These are phyloP conservation scores for Trypanosoma brucei DNA, from an alignment of 208 protist genomes.

Conservation along the genomic window DNA sequence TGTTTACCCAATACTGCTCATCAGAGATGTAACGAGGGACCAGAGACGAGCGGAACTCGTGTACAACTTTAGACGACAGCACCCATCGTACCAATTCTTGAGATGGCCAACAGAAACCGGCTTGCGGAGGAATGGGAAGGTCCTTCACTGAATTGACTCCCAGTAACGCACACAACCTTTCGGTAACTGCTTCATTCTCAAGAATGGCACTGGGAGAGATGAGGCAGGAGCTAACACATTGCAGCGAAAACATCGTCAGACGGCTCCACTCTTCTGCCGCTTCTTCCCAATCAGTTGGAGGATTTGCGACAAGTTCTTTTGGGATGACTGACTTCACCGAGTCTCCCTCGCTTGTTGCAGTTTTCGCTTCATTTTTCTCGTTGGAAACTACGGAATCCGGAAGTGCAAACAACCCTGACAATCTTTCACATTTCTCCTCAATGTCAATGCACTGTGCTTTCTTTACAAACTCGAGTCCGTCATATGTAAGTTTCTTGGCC, in stretches of 20 bases:
- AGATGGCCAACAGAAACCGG: conserved; percentile 20
- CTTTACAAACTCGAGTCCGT: conserved; percentile 34
- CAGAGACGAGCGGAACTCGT: conserved; percentile 31
- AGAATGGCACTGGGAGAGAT: conserved; percentile 27
- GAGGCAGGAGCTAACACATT: conserved; percentile 36
- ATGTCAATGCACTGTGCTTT: conserved; percentile 35
- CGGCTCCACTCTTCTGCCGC: conserved; percentile 41
- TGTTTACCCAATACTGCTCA: conserved; percentile 51
- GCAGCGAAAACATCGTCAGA: conserved; percentile 28
- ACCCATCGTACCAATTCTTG: conserved; percentile 36
- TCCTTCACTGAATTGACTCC: neutral
- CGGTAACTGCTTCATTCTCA: conserved; percentile 9
- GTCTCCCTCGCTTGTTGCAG: neutral
- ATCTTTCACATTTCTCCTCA: conserved; percentile 25
- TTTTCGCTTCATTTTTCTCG: neutral
- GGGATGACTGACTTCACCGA: conserved; percentile 2
- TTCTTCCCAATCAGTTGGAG: conserved; percentile 30
- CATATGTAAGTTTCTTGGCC: conserved; percentile 33
- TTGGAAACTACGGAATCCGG: too few relatives aligned
- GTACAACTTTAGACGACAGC: conserved; percentile 18
- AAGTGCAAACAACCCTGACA: too few relatives aligned
- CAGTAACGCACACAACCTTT: conserved; percentile 10
- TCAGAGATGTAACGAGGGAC: conserved; percentile 47
- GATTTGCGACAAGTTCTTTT: conserved; percentile 15
- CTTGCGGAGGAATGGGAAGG: neutral